Evolutionary conservation across 306 rosid species (phyloP).

Genomic region (Cajanus cajan): DNA sequence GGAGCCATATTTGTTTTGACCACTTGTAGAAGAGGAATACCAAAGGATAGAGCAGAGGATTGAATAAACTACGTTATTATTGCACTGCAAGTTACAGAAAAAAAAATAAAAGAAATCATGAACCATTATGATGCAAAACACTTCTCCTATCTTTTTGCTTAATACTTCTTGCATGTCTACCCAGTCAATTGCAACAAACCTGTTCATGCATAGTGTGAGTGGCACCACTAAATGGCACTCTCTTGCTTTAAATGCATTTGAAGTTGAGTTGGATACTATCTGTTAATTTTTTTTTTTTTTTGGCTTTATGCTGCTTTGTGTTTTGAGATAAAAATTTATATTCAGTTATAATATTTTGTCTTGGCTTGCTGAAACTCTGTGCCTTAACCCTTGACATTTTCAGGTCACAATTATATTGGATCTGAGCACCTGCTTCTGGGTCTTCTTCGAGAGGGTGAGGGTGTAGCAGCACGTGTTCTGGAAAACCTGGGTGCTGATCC

Average conservation of each 20-base stretch:
- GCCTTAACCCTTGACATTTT: constrained; percentile 21
- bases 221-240: not conserved
- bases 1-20: constrained; percentile 9
- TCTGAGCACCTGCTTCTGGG: constrained; percentile 99
- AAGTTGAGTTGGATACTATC: not conserved
- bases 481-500: constrained; percentile 98
- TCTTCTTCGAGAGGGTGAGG: constrained; percentile 97
- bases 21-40: constrained; percentile 3
- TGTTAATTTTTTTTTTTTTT: not conserved
- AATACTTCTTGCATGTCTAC: not conserved
- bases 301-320: not conserved
- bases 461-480: constrained; percentile 99
- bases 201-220: not conserved
- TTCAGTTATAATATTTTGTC: not conserved
- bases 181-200: constrained; percentile 6
- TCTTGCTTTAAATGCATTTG: constrained; percentile 5
- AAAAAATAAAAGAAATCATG: not conserved
- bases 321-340: not conserved
- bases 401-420: constrained; percentile 97
- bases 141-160: not conserved
- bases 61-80: not conserved
- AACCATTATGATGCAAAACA: not conserved
- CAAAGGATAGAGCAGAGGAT: not conserved
- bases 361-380: constrained; percentile 10
- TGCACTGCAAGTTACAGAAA: not conserved